Evolutionary conservation across 106 monocot genomes (phyloP), one percentile per base, ranked within the genome.

Genomic region (Triglochin maritima): DNA sequence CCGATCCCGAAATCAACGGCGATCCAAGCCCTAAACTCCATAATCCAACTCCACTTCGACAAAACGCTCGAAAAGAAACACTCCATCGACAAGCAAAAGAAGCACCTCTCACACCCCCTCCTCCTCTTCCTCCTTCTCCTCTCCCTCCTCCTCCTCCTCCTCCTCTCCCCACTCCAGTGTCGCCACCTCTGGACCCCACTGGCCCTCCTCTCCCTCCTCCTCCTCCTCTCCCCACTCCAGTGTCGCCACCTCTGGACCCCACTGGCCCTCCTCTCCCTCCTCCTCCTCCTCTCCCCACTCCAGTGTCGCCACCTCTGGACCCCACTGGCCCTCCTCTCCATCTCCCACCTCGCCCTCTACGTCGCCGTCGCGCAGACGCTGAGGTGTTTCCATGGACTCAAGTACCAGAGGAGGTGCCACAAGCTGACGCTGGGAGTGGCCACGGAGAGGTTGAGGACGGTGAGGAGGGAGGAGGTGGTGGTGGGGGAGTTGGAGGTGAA

Each of bases 11-110:
- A 79, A 42, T 82, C 84, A 15, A 76, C 92, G 44, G 98, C 82
- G 47, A 57, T 82, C 48, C 88, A 89, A 43, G 77, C 98, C 14
- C 88, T 99, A 59, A 92, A 82, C 86, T 69, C 79, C 49, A 84
- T 92, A 60, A 76, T 98, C 65, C 92, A 99, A 70, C 89, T 99
- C 46, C 98, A 99, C 86, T 99, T 92, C 79, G 98, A 99, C 78
- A 89, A 89, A 70, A 86, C 92, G 9, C 79, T 99, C 16, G 98
- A 89, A 74, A 92, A 92, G 86, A 92, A 92, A 72, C 81, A 81
- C 10, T 80, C 84, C 16, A 79, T 92, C 29, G 88, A 88, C 79
- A 73, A 59, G 15, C 86, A 92, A 71, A 99, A 92, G 86, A 86
- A 92, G 82, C 81, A 99, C 74, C 80, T 99, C 54, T 83, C 78